Conservation (phyloP, 768 basidiomycete genomes). For the Suillus subluteus region DNA sequence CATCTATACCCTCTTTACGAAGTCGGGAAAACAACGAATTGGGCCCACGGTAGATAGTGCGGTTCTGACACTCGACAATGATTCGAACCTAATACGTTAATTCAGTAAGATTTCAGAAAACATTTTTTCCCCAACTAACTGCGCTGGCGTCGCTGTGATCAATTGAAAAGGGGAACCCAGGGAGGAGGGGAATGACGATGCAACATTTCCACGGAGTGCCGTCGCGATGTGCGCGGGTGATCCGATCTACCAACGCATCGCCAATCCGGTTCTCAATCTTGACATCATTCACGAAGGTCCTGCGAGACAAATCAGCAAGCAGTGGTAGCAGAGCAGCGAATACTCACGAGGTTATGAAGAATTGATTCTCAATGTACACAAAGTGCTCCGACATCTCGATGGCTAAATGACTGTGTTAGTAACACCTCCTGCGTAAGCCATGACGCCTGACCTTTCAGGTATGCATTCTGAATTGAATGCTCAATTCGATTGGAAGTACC, state of each 20-base stretch:
- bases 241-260: slow-evolving; percentile 89
- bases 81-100: slow-evolving; percentile 70
- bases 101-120: slow-evolving; percentile 4
- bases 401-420: slow-evolving; percentile 46
- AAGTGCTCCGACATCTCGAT: slow-evolving; percentile 96
- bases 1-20: slow-evolving; percentile 86
- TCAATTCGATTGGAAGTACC: slow-evolving; percentile 86
- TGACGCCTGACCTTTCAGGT: slow-evolving; percentile 69
- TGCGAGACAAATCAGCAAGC: slow-evolving; percentile 30
- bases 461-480: slow-evolving; percentile 93
- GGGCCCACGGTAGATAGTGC: slow-evolving; percentile 85
- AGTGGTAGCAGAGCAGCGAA: not conserved
- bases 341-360: slow-evolving; percentile 85
- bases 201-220: slow-evolving; percentile 88
- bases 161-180: slow-evolving; percentile 92
- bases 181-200: slow-evolving; percentile 88
- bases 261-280: slow-evolving; percentile 93
- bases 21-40: slow-evolving; percentile 89
- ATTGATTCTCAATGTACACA: slow-evolving; percentile 97
- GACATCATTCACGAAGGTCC: slow-evolving; percentile 83
- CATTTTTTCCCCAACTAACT: slow-evolving; percentile 47
- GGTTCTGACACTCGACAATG: slow-evolving; percentile 94
- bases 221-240: slow-evolving; percentile 84
- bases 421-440: not conserved
- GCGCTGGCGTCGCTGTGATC: slow-evolving; percentile 93